These are phyloP conservation scores for Lachnellula occidentalis DNA, from an alignment of 2,329 filamentous ascomycete genomes.

Conservation along the genomic window DNA sequence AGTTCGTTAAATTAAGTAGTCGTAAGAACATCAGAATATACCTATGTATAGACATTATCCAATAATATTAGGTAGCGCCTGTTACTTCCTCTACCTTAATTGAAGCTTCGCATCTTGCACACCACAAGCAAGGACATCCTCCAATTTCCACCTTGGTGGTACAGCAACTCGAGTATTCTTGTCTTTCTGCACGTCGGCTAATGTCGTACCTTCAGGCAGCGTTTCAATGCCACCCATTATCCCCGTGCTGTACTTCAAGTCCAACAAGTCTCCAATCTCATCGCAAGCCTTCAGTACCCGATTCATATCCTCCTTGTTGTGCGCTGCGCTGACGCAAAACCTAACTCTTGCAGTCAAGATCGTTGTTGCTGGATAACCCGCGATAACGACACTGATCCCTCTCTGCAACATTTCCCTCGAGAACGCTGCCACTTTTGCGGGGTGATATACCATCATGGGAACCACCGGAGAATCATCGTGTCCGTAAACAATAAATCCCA, in stretches of 20 bases:
- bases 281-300: slow-evolving; percentile 80
- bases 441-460: slow-evolving; percentile 86
- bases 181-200: slow-evolving; percentile 59
- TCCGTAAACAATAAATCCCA: slow-evolving; percentile 91
- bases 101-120: slow-evolving; percentile 60
- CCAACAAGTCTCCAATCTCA: slow-evolving; percentile 80
- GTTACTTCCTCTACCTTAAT: slow-evolving; percentile 37
- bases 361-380: slow-evolving; percentile 90
- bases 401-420: slow-evolving; percentile 95
- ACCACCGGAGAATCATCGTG: slow-evolving; percentile 97
- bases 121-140: slow-evolving; percentile 62
- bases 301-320: slow-evolving; percentile 96
- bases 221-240: slow-evolving; percentile 79
- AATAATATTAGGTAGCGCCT: no score
- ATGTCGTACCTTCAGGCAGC: slow-evolving; percentile 60
- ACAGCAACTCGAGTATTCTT: slow-evolving; percentile 43
- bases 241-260: slow-evolving; percentile 90
- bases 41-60: no score
- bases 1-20: no score
- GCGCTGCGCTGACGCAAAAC: slow-evolving; percentile 88
- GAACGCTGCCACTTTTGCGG: slow-evolving; percentile 96
- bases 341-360: slow-evolving; percentile 86
- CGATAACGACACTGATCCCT: slow-evolving; percentile 92
- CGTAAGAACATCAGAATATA: no score
- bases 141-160: slow-evolving; percentile 59